Base-by-base conservation (phyloP, 73 alveolate species). In the Paramecium sonneborni region DNA sequence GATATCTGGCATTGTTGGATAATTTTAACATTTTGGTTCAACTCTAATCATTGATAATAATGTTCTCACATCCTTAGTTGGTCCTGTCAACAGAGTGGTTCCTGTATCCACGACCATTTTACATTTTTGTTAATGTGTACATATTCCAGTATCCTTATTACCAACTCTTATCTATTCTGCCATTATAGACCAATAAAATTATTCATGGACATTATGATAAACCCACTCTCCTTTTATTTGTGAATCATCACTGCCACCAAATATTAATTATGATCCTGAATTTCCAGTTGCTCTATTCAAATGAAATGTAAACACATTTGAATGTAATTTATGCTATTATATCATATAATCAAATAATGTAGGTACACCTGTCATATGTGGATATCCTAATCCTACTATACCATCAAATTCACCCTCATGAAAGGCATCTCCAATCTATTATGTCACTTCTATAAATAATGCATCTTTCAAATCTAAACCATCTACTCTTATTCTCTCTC, bases 61-160 rank as follows among this genome's bases (percentile, higher is more conserved):
- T 20, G 24, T 72, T 88, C 76, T 87, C 20, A 92, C 93, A 69
- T 86, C 93, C 10, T 69, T 32, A 15, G 88, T 35, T 5, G 96
- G 96, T 12, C 96, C 96, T 34, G 96, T 92, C 14, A 92, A 69
- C 35, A 92, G 43, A 37, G 96, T 85, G 20, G 96, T 92, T 34
- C 96, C 96, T 41, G 96, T 85, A 52, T 92, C 96, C 2, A 92
- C 44, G 44, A 92, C 94, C 34, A 85, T 58, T 48, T 88, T 92
- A 37, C 96, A 92, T 20, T 62, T 58, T 3, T 88, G 44, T 1
- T 72, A 38, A 26, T 87, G 57, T 41, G 93, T 24, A 48, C 96
- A 92, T 8, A 92, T 57, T 15, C 86, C 86, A 21, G 93, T 67
- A 69, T 92, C 84, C 56, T 58, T 85, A 20, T 68, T 44, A 28